A percentile compares a stretch with the other conserved stretches of the same genome.
phyloP scores from a whole-genome alignment of 768 basidiomycete genomes.

The Xerocomus brunneocitrinus region DNA sequence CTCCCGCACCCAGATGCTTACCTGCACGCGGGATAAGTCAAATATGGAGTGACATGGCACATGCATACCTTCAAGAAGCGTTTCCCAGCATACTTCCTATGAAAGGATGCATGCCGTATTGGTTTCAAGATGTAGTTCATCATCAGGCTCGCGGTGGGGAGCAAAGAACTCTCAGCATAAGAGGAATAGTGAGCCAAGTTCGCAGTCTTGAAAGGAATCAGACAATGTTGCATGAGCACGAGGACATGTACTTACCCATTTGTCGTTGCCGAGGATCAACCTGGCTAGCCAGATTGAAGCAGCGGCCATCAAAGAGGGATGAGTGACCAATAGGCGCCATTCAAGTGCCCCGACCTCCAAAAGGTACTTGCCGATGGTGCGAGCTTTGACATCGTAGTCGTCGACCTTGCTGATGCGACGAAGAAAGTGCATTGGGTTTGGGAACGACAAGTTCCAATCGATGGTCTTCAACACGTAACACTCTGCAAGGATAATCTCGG shows the following conservation, averaged over 20 bases:
- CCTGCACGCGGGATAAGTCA: constrained; percentile 38
- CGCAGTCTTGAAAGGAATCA: no score
- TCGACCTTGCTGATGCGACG: constrained; percentile 91
- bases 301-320: constrained; percentile 79
- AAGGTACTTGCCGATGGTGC: constrained; percentile 74
- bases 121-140: constrained; percentile 79
- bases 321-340: constrained; percentile 32
- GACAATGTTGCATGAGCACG: no score
- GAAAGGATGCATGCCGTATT: constrained; percentile 68
- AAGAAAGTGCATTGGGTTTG: constrained; percentile 32
- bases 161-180: constrained; percentile 72
- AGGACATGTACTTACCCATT: no score
- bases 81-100: constrained; percentile 85
- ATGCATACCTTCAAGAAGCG: constrained; percentile 70
- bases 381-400: constrained; percentile 47
- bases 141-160: constrained; percentile 83
- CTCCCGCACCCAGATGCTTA: constrained; percentile 74
- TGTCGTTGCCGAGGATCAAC: constrained; percentile 58
- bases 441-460: no score
- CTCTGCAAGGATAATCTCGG: no score
- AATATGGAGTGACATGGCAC: background rate
- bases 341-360: constrained; percentile 68
- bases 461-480: no score
- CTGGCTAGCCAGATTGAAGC: constrained; percentile 85
- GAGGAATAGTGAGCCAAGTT: constrained; percentile 86